Evolutionary conservation across 1,284 basidiomycete species (phyloP).

Genomic region (Flammula alnicola): DNA sequence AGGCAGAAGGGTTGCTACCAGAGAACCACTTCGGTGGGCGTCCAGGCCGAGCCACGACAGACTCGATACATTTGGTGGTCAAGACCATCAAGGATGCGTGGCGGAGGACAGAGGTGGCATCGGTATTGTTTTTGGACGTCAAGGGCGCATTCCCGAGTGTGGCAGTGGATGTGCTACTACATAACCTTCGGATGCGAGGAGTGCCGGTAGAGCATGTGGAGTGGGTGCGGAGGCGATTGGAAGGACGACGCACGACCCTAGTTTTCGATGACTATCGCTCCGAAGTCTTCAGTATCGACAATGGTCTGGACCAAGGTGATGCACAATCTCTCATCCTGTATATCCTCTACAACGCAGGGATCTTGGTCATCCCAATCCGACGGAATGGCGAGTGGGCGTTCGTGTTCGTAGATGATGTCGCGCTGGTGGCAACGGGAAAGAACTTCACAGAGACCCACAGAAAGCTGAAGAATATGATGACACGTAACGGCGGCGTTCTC

Average conservation of each 20-base stretch:
- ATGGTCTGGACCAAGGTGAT: neutral
- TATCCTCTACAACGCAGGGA: no score
- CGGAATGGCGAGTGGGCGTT: neutral
- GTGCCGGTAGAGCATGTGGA: no score
- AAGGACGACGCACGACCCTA: neutral
- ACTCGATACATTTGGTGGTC: conserved; percentile 1
- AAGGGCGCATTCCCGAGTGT: conserved; percentile 39
- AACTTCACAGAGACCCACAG: no score
- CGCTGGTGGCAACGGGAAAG: no score
- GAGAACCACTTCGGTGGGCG: neutral
- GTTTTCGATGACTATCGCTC: neutral
- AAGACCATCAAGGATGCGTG: no score
- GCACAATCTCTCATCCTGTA: neutral
- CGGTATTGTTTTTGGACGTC: conserved; percentile 33
- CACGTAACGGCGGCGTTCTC: conserved; percentile 17
- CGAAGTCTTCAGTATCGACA: neutral
- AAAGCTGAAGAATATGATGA: conserved; percentile 2
- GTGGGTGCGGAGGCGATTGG: neutral
- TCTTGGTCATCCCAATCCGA: neutral
- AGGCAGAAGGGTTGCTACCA: no score
- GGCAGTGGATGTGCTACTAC: conserved; percentile 25
- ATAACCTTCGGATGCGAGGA: conserved; percentile 31
- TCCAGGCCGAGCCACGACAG: neutral
- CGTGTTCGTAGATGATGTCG: neutral
- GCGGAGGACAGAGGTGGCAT: conserved; percentile 1